Evolutionary conservation across 345 rosid genomes (phyloP).

Genomic region (Raphanus sativus): DNA sequence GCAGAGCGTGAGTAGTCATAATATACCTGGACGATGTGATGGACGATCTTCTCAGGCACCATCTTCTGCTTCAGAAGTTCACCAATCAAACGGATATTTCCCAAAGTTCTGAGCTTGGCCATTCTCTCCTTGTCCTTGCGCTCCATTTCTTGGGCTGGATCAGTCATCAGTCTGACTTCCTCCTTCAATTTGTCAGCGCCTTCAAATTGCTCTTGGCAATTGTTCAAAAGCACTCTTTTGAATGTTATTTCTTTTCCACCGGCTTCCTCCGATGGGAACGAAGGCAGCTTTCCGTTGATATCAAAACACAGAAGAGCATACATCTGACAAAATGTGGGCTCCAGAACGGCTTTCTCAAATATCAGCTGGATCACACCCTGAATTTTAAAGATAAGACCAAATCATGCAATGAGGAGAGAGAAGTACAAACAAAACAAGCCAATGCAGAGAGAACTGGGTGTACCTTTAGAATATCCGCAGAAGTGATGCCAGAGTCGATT

Average conservation of each 20-base stretch:
- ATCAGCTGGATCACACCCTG: constrained; percentile 89
- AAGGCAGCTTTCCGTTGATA: constrained; percentile 72
- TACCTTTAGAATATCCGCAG: constrained; percentile 75
- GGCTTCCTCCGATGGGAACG: constrained; percentile 86
- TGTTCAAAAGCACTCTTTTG: constrained; percentile 80
- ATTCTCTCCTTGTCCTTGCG: constrained; percentile 82
- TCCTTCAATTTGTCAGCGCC: constrained; percentile 80
- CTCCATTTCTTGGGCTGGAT: constrained; percentile 77
- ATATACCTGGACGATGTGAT: constrained; percentile 79
- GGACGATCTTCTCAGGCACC: constrained; percentile 92
- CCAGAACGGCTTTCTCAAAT: constrained; percentile 91
- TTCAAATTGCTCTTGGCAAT: constrained; percentile 93
- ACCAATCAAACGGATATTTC: constrained; percentile 90
- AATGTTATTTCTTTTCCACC: constrained; percentile 85
- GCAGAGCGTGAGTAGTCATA: neutral
- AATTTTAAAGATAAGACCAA: constrained; percentile 6
- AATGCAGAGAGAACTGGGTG: neutral
- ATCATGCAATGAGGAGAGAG: constrained; percentile 8
- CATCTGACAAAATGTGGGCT: constrained; percentile 95
- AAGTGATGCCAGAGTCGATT: constrained; percentile 79
- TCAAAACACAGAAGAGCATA: constrained; percentile 85
- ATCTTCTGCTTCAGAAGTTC: constrained; percentile 94
- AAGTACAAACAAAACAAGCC: neutral
- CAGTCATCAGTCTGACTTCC: constrained; percentile 71
- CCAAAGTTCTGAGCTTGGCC: constrained; percentile 80